These are phyloP conservation scores for Drechslerella stenobrocha DNA, from an alignment of 2,329 filamentous ascomycete genomes.

Conservation along the genomic window DNA sequence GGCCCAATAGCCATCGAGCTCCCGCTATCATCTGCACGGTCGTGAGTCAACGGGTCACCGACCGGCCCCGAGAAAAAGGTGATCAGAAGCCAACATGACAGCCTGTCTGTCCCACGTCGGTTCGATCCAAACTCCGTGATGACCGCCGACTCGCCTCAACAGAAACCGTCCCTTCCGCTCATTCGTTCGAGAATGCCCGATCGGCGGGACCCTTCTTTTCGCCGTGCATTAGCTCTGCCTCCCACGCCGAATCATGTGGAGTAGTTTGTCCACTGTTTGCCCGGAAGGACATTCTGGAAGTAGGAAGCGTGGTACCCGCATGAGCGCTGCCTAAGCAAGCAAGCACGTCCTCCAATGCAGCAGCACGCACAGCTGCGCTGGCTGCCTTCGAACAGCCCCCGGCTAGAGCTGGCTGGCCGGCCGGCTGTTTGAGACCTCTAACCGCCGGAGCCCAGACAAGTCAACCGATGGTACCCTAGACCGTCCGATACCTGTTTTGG, in stretches of 20 bases:
- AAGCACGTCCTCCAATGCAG: background rate
- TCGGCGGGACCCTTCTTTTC: conserved; percentile 15
- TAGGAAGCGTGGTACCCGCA: conserved; percentile 26
- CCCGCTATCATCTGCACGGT: conserved; percentile 45
- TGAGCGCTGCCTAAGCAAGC: background rate
- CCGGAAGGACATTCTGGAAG: conserved; percentile 48
- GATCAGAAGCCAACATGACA: conserved; percentile 12
- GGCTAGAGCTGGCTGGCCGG: too few species aligned
- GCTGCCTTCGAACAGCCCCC: background rate
- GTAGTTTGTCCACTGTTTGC: too few species aligned
- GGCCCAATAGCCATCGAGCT: conserved; percentile 35
- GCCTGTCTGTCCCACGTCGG: background rate
- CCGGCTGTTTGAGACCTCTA: background rate
- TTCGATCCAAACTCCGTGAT: background rate
- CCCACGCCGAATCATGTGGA: conserved; percentile 34
- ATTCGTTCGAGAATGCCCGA: conserved; percentile 41
- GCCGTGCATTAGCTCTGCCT: conserved; percentile 1
- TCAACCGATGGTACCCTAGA: too few species aligned
- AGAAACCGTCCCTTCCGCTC: background rate
- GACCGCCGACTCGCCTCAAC: too few species aligned
- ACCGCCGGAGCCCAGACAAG: background rate
- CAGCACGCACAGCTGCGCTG: too few species aligned
- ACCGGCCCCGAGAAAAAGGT: conserved; percentile 18
- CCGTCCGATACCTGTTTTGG: too few species aligned
- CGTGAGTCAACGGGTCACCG: conserved; percentile 44